Evolutionary conservation across 768 basidiomycete species (phyloP).

Genomic region (Tulasnella sp.): DNA sequence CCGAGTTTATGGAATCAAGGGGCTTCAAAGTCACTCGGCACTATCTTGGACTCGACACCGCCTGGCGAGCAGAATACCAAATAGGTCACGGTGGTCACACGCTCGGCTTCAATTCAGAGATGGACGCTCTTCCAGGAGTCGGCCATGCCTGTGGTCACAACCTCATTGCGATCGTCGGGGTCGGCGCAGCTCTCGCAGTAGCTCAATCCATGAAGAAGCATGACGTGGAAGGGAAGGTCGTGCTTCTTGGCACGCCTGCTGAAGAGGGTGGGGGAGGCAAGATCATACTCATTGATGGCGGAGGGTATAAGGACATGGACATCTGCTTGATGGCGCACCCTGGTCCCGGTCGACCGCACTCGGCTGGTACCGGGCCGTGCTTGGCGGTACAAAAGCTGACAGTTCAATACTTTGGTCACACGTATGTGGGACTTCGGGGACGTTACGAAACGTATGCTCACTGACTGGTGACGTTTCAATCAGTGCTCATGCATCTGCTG

Average conservation of each 20-base stretch:
- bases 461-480: not conserved
- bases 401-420: slow-evolving; percentile 63
- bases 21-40: slow-evolving; percentile 56
- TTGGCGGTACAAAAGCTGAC: slow-evolving; percentile 51
- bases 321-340: slow-evolving; percentile 83
- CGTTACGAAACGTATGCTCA: not conserved
- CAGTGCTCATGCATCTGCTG: slow-evolving; percentile 68
- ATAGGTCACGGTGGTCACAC: slow-evolving; percentile 57
- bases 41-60: slow-evolving; percentile 51
- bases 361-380: slow-evolving; percentile 52
- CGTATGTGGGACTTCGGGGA: slow-evolving; percentile 37
- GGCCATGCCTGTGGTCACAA: slow-evolving; percentile 59
- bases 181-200: slow-evolving; percentile 61
- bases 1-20: slow-evolving; percentile 52
- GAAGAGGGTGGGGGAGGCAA: slow-evolving; percentile 77
- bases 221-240: slow-evolving; percentile 55
- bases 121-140: slow-evolving; percentile 47
- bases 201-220: slow-evolving; percentile 51
- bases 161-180: slow-evolving; percentile 65
- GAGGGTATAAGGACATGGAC: slow-evolving; percentile 67
- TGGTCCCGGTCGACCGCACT: slow-evolving; percentile 61
- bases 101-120: slow-evolving; percentile 75
- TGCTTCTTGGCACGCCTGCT: slow-evolving; percentile 70
- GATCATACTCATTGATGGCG: slow-evolving; percentile 52
- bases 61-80: slow-evolving; percentile 61